A percentile compares a stretch with the other conserved stretches of the same genome.
Conservation (phyloP, 2,329 filamentous ascomycete genomes). For the Diplodia scrobiculata region DNA sequence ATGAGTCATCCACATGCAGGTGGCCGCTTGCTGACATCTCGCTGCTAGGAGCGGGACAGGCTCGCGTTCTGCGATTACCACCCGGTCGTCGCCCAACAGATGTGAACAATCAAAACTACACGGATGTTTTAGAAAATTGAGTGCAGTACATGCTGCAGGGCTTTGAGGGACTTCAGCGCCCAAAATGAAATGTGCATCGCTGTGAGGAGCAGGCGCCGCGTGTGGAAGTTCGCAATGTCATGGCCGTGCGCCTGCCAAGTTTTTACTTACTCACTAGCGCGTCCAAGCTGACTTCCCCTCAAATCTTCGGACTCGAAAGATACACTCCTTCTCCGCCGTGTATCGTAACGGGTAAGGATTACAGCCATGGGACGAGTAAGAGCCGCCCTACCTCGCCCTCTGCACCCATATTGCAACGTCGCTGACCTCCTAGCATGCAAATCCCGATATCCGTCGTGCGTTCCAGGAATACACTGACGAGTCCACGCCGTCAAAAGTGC, state of each 20-base stretch:
- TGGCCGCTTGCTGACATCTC: conserved; percentile 1
- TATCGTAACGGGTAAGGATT: conserved; percentile 24
- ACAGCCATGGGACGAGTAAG: conserved; percentile 27
- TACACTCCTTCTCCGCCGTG: conserved; percentile 25
- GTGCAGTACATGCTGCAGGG: too few relatives aligned
- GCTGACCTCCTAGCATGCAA: conserved; percentile 40
- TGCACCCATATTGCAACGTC: conserved; percentile 2
- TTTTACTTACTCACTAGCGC: conserved; percentile 4
- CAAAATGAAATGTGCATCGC: background rate
- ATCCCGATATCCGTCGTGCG: conserved; percentile 47
- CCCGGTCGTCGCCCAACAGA: background rate
- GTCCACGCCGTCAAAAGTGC: conserved; percentile 47
- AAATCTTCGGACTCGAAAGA: conserved; percentile 26
- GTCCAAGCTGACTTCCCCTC: conserved; percentile 20
- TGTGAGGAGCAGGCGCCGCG: background rate
- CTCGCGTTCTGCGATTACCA: background rate
- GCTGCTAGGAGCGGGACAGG: background rate
- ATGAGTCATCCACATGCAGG: conserved; percentile 2
- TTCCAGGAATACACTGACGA: conserved; percentile 48
- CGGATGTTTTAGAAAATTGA: background rate
- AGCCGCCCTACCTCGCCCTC: conserved; percentile 12
- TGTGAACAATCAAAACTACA: background rate
- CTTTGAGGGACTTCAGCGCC: background rate
- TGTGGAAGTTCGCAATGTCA: background rate
- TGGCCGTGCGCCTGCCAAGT: background rate